Evolutionary conservation across 441 rosid species (phyloP), one percentile per base, ranked within the genome.

Genomic region (Bocquillonia castaneifolia): DNA sequence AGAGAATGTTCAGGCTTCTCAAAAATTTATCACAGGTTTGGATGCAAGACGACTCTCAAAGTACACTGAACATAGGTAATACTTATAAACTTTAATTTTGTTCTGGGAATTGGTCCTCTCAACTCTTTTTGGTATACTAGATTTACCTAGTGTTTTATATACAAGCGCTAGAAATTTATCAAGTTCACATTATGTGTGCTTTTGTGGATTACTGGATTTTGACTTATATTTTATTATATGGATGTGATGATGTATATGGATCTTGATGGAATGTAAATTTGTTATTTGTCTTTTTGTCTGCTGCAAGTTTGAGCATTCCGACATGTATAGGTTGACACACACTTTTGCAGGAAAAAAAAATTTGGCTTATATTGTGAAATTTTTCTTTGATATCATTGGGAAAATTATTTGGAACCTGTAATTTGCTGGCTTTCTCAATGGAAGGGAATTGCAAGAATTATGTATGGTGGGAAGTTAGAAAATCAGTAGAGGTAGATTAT

Each of bases 41-140:
- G 99, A 92, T 76, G 98, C 99, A 29, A 89, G 98, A 74, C 83
- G 96, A 59, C 83, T 95, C 63, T 71, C 99, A 26, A 95, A 92
- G 78, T 77, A 79, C 47, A 78, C 90, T 26, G 97, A 95, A 57
- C 78, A 82, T 29, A 92, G 99, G 99, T 92, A 82, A 67, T 50
- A 42, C 10, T n/a, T 40, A 29, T 56, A 10, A 53, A 51, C 44
- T 23, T n/a, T 55, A 20, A 31, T 25, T 63, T 48, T n/a, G 6
- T 31, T 23, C 42, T 8, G 26, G 13, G 61, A 22, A 55, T 66
- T 3, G 15, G 31, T 15, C 28, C 31, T 54, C 40, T 45, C 3
- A 17, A 26, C n/a, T 32, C 29, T 1, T 8, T 0, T 42, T 10
- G 18, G 17, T 39, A 1, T 44, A 31, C 17, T 60, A n/a, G 22